Base-by-base conservation (phyloP, 305 asterid species). In the Fraxinus floribunda region DNA sequence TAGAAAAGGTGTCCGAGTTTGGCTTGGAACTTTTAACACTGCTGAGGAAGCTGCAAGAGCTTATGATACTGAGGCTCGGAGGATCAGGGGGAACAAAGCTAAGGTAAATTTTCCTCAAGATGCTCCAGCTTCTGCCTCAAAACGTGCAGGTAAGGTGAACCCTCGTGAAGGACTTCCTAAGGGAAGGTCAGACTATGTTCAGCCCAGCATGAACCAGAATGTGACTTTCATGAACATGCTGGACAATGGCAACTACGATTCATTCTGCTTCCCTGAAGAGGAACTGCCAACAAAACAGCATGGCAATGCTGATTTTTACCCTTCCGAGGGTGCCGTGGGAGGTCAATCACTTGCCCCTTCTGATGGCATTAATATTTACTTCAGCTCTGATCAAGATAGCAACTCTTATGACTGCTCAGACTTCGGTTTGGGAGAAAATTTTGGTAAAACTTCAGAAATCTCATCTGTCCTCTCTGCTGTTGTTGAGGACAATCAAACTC, bases 1-100 rank as follows among this genome's bases (percentile, higher is more conserved):
- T 0, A 89, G 91, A 73, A 96, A 96, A 84, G 99, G 99, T 5
- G 98, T 96, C 70, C 91, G 99, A 0, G 99, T 96, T 79, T 96
- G 99, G 99, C 95, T 96, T 26, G 99, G 99, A 60, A 96, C 99
- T 34, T 96, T 87, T 44, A 94, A 93, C 84, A 93, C 98, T 64
- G 98, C 99, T 46, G 99, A 95, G 88, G 99, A 95, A 89, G 99
- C 99, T 85, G 99, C 99, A 22, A 90, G 94, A 86, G 99, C 97
- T 80, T 96, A 96, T 87, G 99, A 96, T 87, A 15, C 88, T 1
- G 98, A 94, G 89, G 99, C 99, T 34, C 84, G 98, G 10, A 93
- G 91, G 81, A 96, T 96, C 88, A 88, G 99, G 80, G 99, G 99
- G 82, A 91, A 87, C 60, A 96, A 96, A 88, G 99, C 99, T 4